Conservation (phyloP, 116 monocot genomes). For the Posidonia oceanica region DNA sequence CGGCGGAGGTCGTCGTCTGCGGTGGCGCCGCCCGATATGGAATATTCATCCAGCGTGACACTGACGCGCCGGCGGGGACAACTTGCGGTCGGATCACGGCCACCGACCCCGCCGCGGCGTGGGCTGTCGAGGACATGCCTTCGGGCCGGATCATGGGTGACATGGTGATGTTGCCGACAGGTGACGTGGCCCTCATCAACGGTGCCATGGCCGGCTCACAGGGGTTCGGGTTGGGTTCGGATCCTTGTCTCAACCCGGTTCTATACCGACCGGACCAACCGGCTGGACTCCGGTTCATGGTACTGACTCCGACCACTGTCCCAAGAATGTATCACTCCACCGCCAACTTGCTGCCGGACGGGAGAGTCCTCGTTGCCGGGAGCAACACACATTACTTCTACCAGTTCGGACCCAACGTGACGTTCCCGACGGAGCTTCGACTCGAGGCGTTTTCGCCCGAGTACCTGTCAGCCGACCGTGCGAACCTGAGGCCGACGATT, state of each 20-base stretch:
- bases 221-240: conserved; percentile 46
- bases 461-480: conserved; percentile 38
- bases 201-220: conserved; percentile 58
- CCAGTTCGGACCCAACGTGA: conserved; percentile 22
- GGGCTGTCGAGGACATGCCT: conserved; percentile 62
- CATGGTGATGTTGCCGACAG: conserved; percentile 69
- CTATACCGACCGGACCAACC: conserved; percentile 55
- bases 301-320: conserved; percentile 33
- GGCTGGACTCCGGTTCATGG: conserved; percentile 51
- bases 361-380: conserved; percentile 50
- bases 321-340: conserved; percentile 77
- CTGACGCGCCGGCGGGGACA: conserved; percentile 18
- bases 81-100: conserved; percentile 59
- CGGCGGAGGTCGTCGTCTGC: conserved; percentile 47
- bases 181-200: conserved; percentile 57
- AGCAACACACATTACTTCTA: conserved; percentile 75
- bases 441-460: conserved; percentile 68
- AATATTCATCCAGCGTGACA: conserved; percentile 25
- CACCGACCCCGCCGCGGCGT: conserved; percentile 27
- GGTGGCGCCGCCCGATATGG: conserved; percentile 51
- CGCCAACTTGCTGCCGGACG: conserved; percentile 57
- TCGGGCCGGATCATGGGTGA: conserved; percentile 64
- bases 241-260: conserved; percentile 48
- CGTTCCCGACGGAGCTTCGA: conserved; percentile 62
- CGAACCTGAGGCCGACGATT: conserved; percentile 32